phyloP scores from a whole-genome alignment of 805 yeast species.

The Candida gorgasii region DNA sequence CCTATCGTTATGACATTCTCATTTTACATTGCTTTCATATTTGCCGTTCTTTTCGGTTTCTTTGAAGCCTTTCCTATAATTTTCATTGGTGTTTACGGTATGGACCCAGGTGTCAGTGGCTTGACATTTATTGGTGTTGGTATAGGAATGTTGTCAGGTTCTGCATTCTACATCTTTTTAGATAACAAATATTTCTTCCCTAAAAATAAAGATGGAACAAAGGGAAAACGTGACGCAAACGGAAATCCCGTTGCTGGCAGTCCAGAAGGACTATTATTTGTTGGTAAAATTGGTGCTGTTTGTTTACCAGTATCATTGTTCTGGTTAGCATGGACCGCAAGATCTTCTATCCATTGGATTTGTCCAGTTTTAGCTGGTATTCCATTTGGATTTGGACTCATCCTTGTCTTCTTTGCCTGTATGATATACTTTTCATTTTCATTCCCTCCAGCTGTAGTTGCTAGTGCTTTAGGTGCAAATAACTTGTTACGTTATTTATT shows the following conservation, averaged over 20 bases:
- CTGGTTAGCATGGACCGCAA: constrained; percentile 83
- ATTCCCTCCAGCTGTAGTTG: constrained; percentile 74
- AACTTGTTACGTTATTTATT: constrained; percentile 72
- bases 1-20: constrained; percentile 75
- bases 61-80: constrained; percentile 79
- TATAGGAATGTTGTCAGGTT: constrained; percentile 61
- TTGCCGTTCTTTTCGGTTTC: constrained; percentile 77
- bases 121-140: constrained; percentile 73
- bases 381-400: constrained; percentile 74
- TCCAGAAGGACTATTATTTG: constrained; percentile 61
- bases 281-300: constrained; percentile 68
- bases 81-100: constrained; percentile 61
- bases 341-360: constrained; percentile 66
- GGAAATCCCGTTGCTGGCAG: constrained; percentile 56
- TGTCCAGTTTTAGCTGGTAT: constrained; percentile 76
- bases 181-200: constrained; percentile 55
- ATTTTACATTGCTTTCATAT: constrained; percentile 69
- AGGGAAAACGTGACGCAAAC: constrained; percentile 53
- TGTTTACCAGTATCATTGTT: constrained; percentile 67
- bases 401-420: constrained; percentile 69
- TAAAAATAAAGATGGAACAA: constrained; percentile 61
- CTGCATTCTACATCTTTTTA: constrained; percentile 47
- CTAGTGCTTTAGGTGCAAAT: constrained; percentile 90
- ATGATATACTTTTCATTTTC: constrained; percentile 68
- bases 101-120: constrained; percentile 64